Evolutionary conservation across 1,139 yeast genomes (phyloP), one percentile per base, ranked within the genome.

Genomic region (Suhomyces choctaworum): DNA sequence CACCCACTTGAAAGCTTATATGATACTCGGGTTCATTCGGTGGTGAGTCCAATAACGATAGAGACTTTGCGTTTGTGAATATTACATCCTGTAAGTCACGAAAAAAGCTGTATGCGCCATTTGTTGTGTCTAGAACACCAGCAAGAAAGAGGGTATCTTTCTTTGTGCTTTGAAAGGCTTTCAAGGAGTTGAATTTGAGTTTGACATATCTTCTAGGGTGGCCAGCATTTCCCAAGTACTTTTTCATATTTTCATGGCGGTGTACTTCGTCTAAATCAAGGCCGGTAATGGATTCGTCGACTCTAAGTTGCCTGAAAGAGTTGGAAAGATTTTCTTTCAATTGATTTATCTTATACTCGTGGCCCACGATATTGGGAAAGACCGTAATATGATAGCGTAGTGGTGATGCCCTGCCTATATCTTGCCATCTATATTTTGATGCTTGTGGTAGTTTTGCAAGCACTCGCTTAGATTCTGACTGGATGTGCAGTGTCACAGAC

Each of bases 361-460:
- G 44, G 4, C 44, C 48, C 4, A 4, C 19, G 11, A 50, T 25
- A 25, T 54, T 54, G 11, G 52, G 48, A 24, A 36, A 44, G 6
- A 52, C 22, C 2, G 52, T 40, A 10, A 52, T 43, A 27, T 54
- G 58, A 27, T 47, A 45, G 34, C 27, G 38, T 14, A 40, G 12
- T 3, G 34, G 31, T 3, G 27, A 27, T 14, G 23, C n/a, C 7
- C 28, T 15, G 9, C 41, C 29, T 4, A 31, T 29, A 24, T 40
- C 41, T 11, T 36, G 37, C 45, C 49, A 45, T 10, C 19, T 10
- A 26, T 36, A 46, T 10, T 25, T 22, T 6, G 35, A 33, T 13
- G 31, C 20, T 8, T 17, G 11, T n/a, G 32, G 23, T 7, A 34
- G 16, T 2, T 32, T 23, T 4, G 26, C 8, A 4, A 34, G 4